Evolutionary conservation across 768 basidiomycete genomes (phyloP).

Genomic region (Cystofilobasidium bisporidii): DNA sequence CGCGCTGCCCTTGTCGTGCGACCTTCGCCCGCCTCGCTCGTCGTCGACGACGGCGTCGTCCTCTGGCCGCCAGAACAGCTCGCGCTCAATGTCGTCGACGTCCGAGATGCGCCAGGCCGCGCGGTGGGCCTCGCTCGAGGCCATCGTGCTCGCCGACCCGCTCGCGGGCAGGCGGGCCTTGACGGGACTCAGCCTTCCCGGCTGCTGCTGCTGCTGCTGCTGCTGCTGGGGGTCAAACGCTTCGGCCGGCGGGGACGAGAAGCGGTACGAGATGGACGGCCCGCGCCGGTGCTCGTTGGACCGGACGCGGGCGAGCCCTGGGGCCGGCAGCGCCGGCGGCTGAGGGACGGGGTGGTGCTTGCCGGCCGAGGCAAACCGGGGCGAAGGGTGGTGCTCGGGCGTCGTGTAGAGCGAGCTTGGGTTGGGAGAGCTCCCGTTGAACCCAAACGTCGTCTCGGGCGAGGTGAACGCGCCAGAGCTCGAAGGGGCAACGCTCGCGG

Average conservation of each 20-base stretch:
- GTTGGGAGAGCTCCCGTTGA: neutral
- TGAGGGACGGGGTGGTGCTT: no score
- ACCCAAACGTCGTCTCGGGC: neutral
- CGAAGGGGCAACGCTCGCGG: neutral
- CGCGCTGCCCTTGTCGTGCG: no score
- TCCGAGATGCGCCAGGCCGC: conserved; percentile 1
- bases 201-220: neutral
- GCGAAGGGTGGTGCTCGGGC: neutral
- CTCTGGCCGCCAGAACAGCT: conserved; percentile 16
- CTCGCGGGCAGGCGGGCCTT: neutral
- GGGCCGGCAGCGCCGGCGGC: neutral
- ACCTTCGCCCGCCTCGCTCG: no score
- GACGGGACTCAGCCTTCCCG: neutral
- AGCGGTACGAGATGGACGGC: conserved; percentile 13
- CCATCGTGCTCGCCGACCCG: conserved; percentile 2
- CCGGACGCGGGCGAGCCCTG: neutral
- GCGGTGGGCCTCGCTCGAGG: conserved; percentile 3
- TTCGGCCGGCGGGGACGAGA: neutral
- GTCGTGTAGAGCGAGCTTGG: neutral
- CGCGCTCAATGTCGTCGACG: conserved; percentile 8
- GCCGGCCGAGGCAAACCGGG: neutral
- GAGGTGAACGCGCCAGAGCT: neutral
- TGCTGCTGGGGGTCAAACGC: neutral
- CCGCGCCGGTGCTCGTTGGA: conserved; percentile 10
- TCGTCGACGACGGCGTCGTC: neutral